These are phyloP conservation scores for Porphyra umbilicalis DNA, from an alignment of 31 red algal genomes.

Conservation along the genomic window DNA sequence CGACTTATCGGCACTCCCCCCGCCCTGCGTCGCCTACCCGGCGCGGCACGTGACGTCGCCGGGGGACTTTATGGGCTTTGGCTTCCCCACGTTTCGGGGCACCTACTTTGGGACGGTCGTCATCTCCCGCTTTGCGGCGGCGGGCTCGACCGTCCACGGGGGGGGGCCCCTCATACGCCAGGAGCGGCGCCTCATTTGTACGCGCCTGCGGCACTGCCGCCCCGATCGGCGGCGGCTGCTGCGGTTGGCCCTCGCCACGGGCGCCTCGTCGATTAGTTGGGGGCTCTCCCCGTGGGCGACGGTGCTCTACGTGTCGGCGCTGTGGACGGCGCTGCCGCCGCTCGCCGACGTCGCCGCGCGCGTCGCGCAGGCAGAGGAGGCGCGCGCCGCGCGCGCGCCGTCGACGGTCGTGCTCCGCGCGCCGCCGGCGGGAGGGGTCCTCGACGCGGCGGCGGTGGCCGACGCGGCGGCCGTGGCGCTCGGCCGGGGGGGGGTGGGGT, in stretches of 20 bases:
- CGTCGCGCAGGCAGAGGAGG: background rate
- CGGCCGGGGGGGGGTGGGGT: background rate
- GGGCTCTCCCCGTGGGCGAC: background rate
- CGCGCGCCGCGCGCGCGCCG: background rate
- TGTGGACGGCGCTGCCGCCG: background rate
- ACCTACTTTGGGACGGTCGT: constrained; percentile 52
- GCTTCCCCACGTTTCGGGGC: constrained; percentile 57
- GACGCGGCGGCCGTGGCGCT: background rate
- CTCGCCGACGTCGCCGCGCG: background rate
- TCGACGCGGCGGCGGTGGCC: background rate
- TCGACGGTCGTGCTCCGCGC: background rate
- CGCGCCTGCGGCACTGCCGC: background rate
- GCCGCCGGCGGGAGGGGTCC: background rate
- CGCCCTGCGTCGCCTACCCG: background rate
- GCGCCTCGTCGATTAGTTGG: background rate
- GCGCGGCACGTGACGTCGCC: background rate
- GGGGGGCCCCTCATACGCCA: background rate
- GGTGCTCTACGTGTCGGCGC: background rate
- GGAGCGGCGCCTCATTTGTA: background rate
- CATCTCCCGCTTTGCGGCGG: constrained; percentile 19
- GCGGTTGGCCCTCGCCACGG: background rate
- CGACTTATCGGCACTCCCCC: background rate
- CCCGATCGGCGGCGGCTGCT: background rate
- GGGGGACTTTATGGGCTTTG: constrained; percentile 14
- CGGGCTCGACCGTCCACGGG: background rate